Percentiles rank a stretch among this genome's conserved stretches.
Evolutionary conservation across 176 grass and related monocot species (phyloP).

Genomic region (Oryza coarctata): DNA sequence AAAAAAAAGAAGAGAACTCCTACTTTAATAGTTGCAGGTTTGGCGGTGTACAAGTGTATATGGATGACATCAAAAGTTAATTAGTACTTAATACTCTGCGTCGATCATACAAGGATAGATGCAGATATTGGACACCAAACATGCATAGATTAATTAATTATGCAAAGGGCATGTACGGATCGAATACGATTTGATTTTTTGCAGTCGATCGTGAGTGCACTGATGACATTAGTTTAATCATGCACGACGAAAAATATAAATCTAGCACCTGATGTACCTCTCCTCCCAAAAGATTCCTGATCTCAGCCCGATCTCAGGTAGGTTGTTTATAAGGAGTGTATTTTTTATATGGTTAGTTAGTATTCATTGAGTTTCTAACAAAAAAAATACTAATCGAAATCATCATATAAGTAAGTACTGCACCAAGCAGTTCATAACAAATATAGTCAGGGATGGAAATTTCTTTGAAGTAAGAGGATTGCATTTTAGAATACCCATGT

Average conservation of each 20-base stretch:
- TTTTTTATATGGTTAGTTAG: not conserved
- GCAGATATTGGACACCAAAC: not conserved
- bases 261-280: conserved; percentile 26
- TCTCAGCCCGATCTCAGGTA: conserved; percentile 26
- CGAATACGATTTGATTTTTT: conserved; percentile 35
- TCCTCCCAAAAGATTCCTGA: conserved; percentile 49
- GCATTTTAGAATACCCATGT: not conserved
- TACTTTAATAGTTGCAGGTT: not conserved
- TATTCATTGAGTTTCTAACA: not conserved
- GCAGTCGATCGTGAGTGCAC: conserved; percentile 8
- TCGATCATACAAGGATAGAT: not conserved
- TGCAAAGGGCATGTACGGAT: conserved; percentile 28
- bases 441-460: not conserved
- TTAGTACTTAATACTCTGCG: not conserved
- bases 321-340: not conserved
- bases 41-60: not conserved
- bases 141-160: conserved; percentile 17
- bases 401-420: not conserved
- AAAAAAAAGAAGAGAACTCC: not conserved
- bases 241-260: conserved; percentile 30
- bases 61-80: conserved; percentile 20
- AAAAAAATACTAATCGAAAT: not conserved
- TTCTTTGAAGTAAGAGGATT: not conserved
- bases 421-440: not conserved
- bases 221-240: conserved; percentile 30